Base-by-base conservation (phyloP, 257 asterid species). In the Gentiana straminea region DNA sequence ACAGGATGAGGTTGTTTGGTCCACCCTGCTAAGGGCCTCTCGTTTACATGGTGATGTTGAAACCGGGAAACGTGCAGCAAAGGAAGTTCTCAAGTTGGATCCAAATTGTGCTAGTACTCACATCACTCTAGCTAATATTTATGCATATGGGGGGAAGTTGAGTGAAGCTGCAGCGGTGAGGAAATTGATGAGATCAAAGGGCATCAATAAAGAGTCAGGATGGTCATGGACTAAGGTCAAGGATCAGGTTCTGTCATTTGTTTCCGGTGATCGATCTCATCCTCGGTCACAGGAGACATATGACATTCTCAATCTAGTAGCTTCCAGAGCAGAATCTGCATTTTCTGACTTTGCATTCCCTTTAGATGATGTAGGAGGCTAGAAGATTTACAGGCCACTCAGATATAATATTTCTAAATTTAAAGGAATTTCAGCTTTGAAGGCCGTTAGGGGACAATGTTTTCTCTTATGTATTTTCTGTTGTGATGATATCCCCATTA, bases 101-200 rank as follows among this genome's bases (percentile, higher is more conserved):
- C 94, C 98, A 12, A 75, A 74, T 64, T 90, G 95, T 56, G 95
- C 91, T 0, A 94, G 83, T 67, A 76, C 94, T 11, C 95, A 86
- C 63, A 80, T 84, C 44, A 76, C 82, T 34, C 68, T 90, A 59
- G 93, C 98, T 60, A 90, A 84, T 63, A 72, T 86, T 9, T 86
- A 86, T 68, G 68, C 98, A 59, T 82, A 91, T 1, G 78, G 59
- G 45, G 96, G 94, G 59, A 86, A 75, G 67, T 86, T 86, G 89
- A 72, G 69, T 34, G 89, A 86, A 62, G 90, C 95, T 10, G 95
- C 94, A 39, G 78, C 81, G 5, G 71, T 79, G 61, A 82, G 96
- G 84, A 90, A 81, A 59, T 58, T 78, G 77, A 75, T 90, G 94
- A 86, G 66, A 68, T 77, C 81, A 39, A 90, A 77, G 73, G 96